Percentiles rank a stretch among this genome's conserved stretches.
phyloP scores from a whole-genome alignment of 1,284 basidiomycete species.

The Malassezia sympodialis region DNA sequence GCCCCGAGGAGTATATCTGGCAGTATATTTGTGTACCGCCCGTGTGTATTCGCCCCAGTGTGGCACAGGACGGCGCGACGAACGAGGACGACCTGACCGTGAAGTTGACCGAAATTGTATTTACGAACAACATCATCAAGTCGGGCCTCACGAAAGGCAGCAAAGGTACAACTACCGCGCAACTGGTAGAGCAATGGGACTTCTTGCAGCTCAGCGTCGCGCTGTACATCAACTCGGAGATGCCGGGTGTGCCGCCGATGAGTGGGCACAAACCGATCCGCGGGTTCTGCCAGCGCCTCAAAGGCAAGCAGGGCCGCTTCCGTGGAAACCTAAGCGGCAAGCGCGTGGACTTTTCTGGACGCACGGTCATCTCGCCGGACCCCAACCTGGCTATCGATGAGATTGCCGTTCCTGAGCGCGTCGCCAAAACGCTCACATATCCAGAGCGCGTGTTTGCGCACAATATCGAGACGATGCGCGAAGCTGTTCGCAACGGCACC shows the following conservation, averaged over 20 bases:
- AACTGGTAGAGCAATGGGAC: constrained; percentile 78
- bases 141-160: constrained; percentile 65
- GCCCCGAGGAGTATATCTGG: constrained; percentile 98
- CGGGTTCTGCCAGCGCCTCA: constrained; percentile 93
- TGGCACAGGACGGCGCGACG: constrained; percentile 68
- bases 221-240: constrained; percentile 96
- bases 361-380: constrained; percentile 97
- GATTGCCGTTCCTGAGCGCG: constrained; percentile 79
- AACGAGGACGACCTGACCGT: constrained; percentile 98
- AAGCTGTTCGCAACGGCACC: constrained; percentile 76
- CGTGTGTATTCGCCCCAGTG: constrained; percentile 91
- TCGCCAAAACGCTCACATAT: constrained; percentile 90
- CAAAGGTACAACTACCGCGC: constrained; percentile 42
- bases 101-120: constrained; percentile 93
- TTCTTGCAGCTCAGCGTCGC: constrained; percentile 87
- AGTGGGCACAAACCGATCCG: constrained; percentile 44
- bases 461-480: constrained; percentile 70
- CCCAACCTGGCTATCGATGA: constrained; percentile 89
- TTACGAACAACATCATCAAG: constrained; percentile 85
- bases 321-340: constrained; percentile 97
- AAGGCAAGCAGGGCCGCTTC: constrained; percentile 98
- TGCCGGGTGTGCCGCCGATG: constrained; percentile 58
- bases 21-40: constrained; percentile 98
- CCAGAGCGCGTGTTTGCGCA: constrained; percentile 88
- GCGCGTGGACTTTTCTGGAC: constrained; percentile 95